Percentiles rank a stretch among this genome's conserved stretches.
Conservation (phyloP, 1,284 basidiomycete species). For the Apiotrichum brassicae region DNA sequence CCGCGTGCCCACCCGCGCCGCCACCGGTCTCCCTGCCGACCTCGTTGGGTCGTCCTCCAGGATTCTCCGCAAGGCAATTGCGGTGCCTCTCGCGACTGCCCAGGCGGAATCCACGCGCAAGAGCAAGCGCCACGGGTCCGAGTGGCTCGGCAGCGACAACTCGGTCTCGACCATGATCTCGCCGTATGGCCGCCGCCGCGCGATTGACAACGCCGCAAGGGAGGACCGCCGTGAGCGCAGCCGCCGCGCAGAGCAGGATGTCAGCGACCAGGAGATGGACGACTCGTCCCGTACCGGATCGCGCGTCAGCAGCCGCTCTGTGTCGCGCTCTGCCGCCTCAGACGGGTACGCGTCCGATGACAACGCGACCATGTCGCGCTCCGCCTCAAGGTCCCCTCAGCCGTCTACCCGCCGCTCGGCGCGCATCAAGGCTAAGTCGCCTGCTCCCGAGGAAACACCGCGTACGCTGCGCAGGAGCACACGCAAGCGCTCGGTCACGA, state of each 20-base stretch:
- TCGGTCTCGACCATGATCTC: slow-evolving; percentile 41
- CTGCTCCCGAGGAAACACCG: slow-evolving; percentile 21
- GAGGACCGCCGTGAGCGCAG: slow-evolving; percentile 21
- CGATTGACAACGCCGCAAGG: slow-evolving; percentile 26
- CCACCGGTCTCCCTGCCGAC: slow-evolving; percentile 17
- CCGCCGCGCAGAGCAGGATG: slow-evolving; percentile 6
- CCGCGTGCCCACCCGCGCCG: slow-evolving; percentile 1
- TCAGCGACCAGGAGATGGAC: slow-evolving; percentile 17
- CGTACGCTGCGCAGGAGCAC: slow-evolving; percentile 16
- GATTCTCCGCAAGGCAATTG: slow-evolving; percentile 36
- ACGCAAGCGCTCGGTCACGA: slow-evolving; percentile 2
- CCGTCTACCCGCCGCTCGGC: slow-evolving; percentile 31
- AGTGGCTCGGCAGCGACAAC: slow-evolving; percentile 21
- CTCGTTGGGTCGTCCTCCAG: slow-evolving; percentile 39
- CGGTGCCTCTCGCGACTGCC: slow-evolving; percentile 40
- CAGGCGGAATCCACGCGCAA: slow-evolving; percentile 28
- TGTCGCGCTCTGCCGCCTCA: slow-evolving; percentile 5
- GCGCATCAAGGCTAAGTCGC: slow-evolving; percentile 21
- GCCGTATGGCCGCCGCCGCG: slow-evolving; percentile 41
- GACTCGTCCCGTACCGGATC: not conserved
- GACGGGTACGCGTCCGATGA: slow-evolving; percentile 5
- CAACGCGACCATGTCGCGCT: slow-evolving; percentile 7
- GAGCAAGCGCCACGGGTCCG: slow-evolving; percentile 12
- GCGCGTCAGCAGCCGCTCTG: not conserved
- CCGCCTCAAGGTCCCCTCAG: slow-evolving; percentile 11